phyloP scores from a whole-genome alignment of 768 basidiomycete genomes.

The Leccinellum rugosiceps region DNA sequence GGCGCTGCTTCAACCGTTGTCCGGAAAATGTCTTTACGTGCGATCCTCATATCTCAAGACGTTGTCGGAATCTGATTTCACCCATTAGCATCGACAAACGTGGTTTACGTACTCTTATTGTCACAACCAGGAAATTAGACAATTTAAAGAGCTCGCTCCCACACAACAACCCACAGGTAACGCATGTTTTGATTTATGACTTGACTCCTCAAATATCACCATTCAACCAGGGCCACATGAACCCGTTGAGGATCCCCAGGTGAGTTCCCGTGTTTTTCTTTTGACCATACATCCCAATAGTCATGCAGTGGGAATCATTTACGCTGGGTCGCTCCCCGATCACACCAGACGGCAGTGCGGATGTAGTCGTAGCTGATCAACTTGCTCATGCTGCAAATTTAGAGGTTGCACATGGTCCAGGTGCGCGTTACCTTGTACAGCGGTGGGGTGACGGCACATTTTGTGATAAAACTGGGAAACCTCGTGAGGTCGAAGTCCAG shows the following conservation, averaged over 20 bases:
- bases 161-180: slow-evolving; percentile 67
- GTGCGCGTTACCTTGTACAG: slow-evolving; percentile 89
- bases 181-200: slow-evolving; percentile 18
- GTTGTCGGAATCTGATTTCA: slow-evolving; percentile 30
- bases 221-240: slow-evolving; percentile 57
- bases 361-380: slow-evolving; percentile 64
- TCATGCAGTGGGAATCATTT: slow-evolving; percentile 69
- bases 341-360: slow-evolving; percentile 55
- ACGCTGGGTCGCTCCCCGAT: slow-evolving; percentile 70
- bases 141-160: slow-evolving; percentile 83
- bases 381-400: slow-evolving; percentile 64
- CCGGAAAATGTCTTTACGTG: slow-evolving; percentile 84
- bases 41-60: slow-evolving; percentile 37
- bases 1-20: slow-evolving; percentile 76
- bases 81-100: slow-evolving; percentile 69
- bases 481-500: slow-evolving; percentile 94
- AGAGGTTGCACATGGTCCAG: slow-evolving; percentile 72
- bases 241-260: slow-evolving; percentile 84
- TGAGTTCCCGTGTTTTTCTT: slow-evolving; percentile 38
- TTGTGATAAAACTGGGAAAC: slow-evolving; percentile 89
- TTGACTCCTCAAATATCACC: slow-evolving; percentile 20
- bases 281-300: slow-evolving; percentile 21
- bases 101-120: slow-evolving; percentile 99
- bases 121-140: slow-evolving; percentile 91
- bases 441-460: slow-evolving; percentile 87